phyloP scores from a whole-genome alignment of 2,329 filamentous ascomycete genomes.

The Achaetomium macrosporum region DNA sequence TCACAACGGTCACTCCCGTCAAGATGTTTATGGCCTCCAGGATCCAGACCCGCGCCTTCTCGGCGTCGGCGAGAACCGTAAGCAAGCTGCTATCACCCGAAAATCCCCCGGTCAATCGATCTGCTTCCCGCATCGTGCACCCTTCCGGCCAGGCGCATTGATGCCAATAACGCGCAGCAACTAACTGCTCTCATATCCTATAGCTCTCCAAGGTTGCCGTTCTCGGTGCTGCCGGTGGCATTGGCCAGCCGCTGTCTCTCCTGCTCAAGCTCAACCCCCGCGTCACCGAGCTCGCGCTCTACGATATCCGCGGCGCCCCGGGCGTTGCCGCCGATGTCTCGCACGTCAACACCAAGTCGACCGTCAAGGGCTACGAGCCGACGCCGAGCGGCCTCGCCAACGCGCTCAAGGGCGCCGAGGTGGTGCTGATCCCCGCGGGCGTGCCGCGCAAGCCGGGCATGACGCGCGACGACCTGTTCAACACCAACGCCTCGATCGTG shows the following conservation, averaged over 20 bases:
- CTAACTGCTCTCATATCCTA: conserved; percentile 6
- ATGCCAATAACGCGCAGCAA: neutral
- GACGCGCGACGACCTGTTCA: conserved; percentile 99
- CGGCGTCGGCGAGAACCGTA: conserved; percentile 72
- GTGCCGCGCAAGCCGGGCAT: conserved; percentile 99
- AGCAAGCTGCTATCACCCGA: conserved; percentile 29
- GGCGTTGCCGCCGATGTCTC: conserved; percentile 97
- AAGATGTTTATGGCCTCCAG: conserved; percentile 70
- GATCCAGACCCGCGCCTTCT: conserved; percentile 75
- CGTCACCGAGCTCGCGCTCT: conserved; percentile 89
- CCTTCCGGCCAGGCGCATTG: conserved; percentile 3
- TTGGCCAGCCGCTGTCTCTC: conserved; percentile 95
- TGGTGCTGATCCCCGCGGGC: conserved; percentile 96
- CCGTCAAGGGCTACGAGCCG: conserved; percentile 82
- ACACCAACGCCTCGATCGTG: conserved; percentile 99
- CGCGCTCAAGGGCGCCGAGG: conserved; percentile 80
- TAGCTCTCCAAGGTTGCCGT: conserved; percentile 97
- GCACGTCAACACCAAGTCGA: conserved; percentile 99
- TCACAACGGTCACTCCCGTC: conserved; percentile 23
- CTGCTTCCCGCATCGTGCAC: neutral
- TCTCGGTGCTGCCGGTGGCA: conserved; percentile 93
- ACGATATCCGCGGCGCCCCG: conserved; percentile 95
- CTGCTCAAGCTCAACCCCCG: conserved; percentile 98
- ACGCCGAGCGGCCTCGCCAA: conserved; percentile 67
- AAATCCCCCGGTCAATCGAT: neutral